Base-by-base conservation (phyloP, 805 yeast genomes). In the Brettanomyces sp. region DNA sequence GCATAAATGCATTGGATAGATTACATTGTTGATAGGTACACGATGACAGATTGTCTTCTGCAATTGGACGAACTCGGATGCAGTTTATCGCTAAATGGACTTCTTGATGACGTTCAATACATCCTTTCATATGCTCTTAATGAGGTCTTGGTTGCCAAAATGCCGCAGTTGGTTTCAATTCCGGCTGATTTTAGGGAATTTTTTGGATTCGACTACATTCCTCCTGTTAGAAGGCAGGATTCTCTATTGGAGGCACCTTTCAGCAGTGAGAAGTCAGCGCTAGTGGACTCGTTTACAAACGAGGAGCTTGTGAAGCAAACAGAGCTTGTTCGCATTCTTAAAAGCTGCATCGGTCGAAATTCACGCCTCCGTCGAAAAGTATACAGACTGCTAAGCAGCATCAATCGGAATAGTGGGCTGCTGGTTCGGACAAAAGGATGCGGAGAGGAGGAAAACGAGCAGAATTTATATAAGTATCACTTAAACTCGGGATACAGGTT, bases 71-170 rank as follows among this genome's bases (percentile, higher is more conserved):
- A 61, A 46, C 38, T 67, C 52, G 72, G 69, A 23, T 53, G 66
- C 46, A 46, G 72, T 3, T 53, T 70, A 23, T 47, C 60, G 4
- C 44, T 64, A 0, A 66, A 69, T 52, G 69, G 69, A 12, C 56
- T 63, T 22, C 41, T 62, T 36, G 64, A 59, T 47, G 51, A 51
- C 8, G 39, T 56, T 7, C 62, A 60, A 48, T 55, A 51, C 25
- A 43, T 63, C 6, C 36, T 63, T 3, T 47, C 57, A 3, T 21
- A 45, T 3, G 43, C 47, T n/a, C 45, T 58, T 23, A 55, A 59
- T 41, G 36, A 52, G 3, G 41, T 32, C 4, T 52, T 49, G 35
- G 50, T 50, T 41, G 42, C 44, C 8, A 7, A 30, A 6, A 14
- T 28, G 5, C 24, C 43, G 4, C 28, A 45, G 6, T 45, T 41